Percentiles rank a stretch among this genome's conserved stretches.
phyloP scores from a whole-genome alignment of 495 filamentous ascomycete species.

The Glutinoglossum americanum region DNA sequence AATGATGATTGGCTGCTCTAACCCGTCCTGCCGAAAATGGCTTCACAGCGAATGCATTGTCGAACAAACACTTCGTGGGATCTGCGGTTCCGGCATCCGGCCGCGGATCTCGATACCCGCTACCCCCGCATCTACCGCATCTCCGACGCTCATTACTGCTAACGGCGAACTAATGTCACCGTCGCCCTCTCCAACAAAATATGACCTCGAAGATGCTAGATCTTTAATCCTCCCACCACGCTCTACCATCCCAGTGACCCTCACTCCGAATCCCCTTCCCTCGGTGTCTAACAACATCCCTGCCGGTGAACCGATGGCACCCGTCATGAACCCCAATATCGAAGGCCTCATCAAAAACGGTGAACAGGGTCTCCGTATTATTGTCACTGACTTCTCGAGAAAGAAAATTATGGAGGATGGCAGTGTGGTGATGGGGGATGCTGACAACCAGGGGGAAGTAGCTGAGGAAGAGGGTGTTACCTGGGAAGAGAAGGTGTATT shows the following conservation, averaged over 20 bases:
- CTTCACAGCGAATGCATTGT: slow-evolving; percentile 40
- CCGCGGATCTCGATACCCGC: background rate
- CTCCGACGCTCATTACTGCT: background rate
- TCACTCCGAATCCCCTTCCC: background rate
- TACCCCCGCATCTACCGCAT: background rate
- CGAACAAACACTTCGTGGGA: slow-evolving; percentile 24
- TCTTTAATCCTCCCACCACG: background rate
- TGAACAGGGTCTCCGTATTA: background rate
- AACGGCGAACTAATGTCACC: background rate
- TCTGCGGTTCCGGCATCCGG: slow-evolving; percentile 10
- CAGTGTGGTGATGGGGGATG: background rate
- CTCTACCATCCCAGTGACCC: background rate
- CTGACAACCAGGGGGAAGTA: background rate
- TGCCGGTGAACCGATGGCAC: background rate
- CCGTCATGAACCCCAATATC: too few species aligned
- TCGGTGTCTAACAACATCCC: background rate
- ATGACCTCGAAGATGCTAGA: background rate
- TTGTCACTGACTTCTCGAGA: background rate
- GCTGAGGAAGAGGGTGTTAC: background rate
- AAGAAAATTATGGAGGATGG: too few species aligned
- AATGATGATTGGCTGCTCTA: slow-evolving; percentile 32
- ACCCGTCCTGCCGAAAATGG: slow-evolving; percentile 35
- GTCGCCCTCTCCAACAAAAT: background rate
- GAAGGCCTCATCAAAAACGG: background rate
- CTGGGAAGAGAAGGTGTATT: background rate